phyloP scores from a whole-genome alignment of 2,329 filamentous ascomycete genomes.

The Penicillium polonicum region DNA sequence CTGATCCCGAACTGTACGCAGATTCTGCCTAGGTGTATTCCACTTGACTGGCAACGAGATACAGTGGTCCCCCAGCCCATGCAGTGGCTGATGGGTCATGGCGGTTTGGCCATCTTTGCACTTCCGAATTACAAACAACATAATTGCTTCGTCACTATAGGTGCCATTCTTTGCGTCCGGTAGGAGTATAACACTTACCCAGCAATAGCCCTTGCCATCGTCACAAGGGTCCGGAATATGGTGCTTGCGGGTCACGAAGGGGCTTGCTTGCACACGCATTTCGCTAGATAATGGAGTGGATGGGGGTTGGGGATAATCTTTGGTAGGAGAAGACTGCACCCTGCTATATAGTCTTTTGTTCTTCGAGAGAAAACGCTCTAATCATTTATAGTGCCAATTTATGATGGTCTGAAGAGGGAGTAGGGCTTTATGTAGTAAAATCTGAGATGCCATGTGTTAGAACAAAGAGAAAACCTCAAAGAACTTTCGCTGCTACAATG shows the following conservation, averaged over 20 bases:
- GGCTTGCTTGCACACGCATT: neutral
- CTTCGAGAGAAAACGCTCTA: neutral
- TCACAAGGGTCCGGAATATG: neutral
- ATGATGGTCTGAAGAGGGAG: neutral
- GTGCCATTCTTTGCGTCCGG: neutral
- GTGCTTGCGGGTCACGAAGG: neutral
- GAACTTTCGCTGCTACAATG: neutral
- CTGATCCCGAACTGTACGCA: neutral
- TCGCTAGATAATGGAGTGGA: neutral
- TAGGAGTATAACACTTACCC: neutral
- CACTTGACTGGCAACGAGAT: slow-evolving; percentile 2
- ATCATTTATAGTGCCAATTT: neutral
- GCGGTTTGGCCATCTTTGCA: neutral
- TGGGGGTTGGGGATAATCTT: neutral
- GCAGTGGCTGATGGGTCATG: neutral
- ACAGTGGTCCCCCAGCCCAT: neutral
- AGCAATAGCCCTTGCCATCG: neutral
- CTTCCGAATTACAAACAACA: neutral
- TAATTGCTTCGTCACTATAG: neutral
- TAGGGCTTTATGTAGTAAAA: neutral
- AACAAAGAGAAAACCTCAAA: neutral
- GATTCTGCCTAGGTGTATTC: neutral
- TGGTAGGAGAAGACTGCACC: neutral
- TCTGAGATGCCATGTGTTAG: neutral
- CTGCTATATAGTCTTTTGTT: neutral